A percentile compares a stretch with the other conserved stretches of the same genome.
phyloP scores from a whole-genome alignment of 2,329 filamentous ascomycete genomes.

The Podosphaera leucotricha region DNA sequence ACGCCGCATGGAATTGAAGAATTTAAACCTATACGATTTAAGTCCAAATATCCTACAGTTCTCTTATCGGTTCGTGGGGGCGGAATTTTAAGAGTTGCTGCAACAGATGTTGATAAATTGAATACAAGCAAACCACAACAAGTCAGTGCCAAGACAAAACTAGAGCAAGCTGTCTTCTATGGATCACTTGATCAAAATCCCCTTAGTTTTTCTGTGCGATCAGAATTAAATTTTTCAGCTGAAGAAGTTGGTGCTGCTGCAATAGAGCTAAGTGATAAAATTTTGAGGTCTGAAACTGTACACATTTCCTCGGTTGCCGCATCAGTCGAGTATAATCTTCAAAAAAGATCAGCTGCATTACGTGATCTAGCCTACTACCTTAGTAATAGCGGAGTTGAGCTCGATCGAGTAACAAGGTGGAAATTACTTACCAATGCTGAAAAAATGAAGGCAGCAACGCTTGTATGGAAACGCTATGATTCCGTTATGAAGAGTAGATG shows the following conservation, averaged over 20 bases:
- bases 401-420: slow-evolving; percentile 53
- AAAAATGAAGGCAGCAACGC: slow-evolving; percentile 57
- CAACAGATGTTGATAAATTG: slow-evolving; percentile 35
- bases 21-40: slow-evolving; percentile 25
- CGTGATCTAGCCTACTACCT: slow-evolving; percentile 53
- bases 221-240: slow-evolving; percentile 39
- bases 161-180: slow-evolving; percentile 90
- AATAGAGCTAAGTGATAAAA: slow-evolving; percentile 53
- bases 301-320: slow-evolving; percentile 51
- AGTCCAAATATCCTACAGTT: slow-evolving; percentile 36
- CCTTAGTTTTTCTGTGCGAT: slow-evolving; percentile 55
- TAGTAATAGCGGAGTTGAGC: slow-evolving; percentile 34
- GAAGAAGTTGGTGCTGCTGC: slow-evolving; percentile 57
- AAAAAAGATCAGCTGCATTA: slow-evolving; percentile 47
- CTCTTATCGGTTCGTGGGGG: slow-evolving; percentile 38
- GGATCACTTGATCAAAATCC: slow-evolving; percentile 62
- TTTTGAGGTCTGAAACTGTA: slow-evolving; percentile 52
- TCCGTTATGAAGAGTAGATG: slow-evolving; percentile 34
- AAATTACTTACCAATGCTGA: slow-evolving; percentile 71
- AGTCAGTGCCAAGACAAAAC: slow-evolving; percentile 65
- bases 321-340: slow-evolving; percentile 62
- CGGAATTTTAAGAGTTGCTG: slow-evolving; percentile 34
- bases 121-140: slow-evolving; percentile 30
- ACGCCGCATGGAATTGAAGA: slow-evolving; percentile 21
- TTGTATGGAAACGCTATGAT: slow-evolving; percentile 66